These are phyloP conservation scores for Tetrapisispora nanseiensis DNA, from an alignment of 805 yeast species.

Conservation along the genomic window DNA sequence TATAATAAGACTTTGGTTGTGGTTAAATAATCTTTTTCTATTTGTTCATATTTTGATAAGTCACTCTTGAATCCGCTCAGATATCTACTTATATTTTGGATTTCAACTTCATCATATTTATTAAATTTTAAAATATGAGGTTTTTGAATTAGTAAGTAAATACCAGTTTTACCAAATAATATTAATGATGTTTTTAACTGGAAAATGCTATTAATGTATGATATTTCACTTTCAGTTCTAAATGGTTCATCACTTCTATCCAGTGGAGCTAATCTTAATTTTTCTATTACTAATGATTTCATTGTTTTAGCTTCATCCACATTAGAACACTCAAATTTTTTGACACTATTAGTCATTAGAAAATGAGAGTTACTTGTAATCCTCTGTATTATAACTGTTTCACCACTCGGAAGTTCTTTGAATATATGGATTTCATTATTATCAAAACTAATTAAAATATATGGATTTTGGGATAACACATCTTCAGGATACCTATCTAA, in stretches of 20 bases:
- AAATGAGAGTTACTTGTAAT: background rate
- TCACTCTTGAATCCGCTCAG: conserved; percentile 3
- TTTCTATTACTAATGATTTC: conserved; percentile 14
- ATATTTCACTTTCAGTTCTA: conserved; percentile 19
- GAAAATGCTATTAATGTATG: conserved; percentile 12
- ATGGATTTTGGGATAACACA: conserved; percentile 18
- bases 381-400: background rate
- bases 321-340: conserved; percentile 2
- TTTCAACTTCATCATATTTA: conserved; percentile 15
- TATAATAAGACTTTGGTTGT: conserved; percentile 16
- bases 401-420: conserved; percentile 2
- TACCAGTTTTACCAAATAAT: conserved; percentile 12
- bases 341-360: conserved; percentile 6
- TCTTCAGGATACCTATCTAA: conserved; percentile 21
- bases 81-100: conserved; percentile 13
- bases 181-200: conserved; percentile 13
- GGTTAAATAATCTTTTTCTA: conserved; percentile 16
- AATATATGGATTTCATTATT: conserved; percentile 8
- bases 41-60: conserved; percentile 9
- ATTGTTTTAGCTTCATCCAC: conserved; percentile 4
- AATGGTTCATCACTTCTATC: conserved; percentile 11
- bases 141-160: conserved; percentile 11
- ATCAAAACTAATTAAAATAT: conserved; percentile 16
- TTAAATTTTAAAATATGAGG: conserved; percentile 18
- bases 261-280: conserved; percentile 18